Percentiles rank a stretch among this genome's conserved stretches.
These are phyloP conservation scores for Apophysomyces ossiformis DNA, from an alignment of 371 early-diverging fungal genomes.

Conservation along the genomic window DNA sequence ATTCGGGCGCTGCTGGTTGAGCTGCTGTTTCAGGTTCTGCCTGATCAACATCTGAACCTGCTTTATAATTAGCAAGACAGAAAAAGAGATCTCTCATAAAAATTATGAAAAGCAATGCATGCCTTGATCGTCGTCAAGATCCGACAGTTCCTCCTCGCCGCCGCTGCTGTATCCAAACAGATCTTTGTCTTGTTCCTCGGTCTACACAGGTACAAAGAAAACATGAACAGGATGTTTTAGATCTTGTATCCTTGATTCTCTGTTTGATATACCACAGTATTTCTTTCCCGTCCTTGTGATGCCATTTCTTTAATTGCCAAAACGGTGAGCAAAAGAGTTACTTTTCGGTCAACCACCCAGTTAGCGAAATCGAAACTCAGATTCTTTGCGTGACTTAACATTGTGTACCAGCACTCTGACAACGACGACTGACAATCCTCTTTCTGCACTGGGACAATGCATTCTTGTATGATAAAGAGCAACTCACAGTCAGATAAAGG, in stretches of 20 bases:
- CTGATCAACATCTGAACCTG: slow-evolving; percentile 26
- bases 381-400: too few species aligned
- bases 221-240: neutral
- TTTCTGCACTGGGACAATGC: too few species aligned
- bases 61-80: neutral
- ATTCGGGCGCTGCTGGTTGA: slow-evolving; percentile 6
- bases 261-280: neutral
- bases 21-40: slow-evolving; percentile 11
- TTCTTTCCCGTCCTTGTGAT: neutral
- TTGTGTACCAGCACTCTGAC: too few species aligned
- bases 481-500: too few species aligned
- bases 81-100: slow-evolving; percentile 9
- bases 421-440: too few species aligned
- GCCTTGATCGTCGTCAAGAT: slow-evolving; percentile 54
- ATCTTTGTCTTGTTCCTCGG: slow-evolving; percentile 12
- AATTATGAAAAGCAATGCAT: neutral
- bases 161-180: slow-evolving; percentile 27
- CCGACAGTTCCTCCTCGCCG: slow-evolving; percentile 43
- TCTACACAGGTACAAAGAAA: neutral
- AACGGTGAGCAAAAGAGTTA: neutral
- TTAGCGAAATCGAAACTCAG: too few species aligned
- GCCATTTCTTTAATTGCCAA: neutral
- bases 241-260: neutral
- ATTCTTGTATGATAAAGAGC: too few species aligned
- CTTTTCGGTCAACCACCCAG: too few species aligned